Conservation (phyloP, 768 basidiomycete species). For the Auriscalpium vulgare region DNA sequence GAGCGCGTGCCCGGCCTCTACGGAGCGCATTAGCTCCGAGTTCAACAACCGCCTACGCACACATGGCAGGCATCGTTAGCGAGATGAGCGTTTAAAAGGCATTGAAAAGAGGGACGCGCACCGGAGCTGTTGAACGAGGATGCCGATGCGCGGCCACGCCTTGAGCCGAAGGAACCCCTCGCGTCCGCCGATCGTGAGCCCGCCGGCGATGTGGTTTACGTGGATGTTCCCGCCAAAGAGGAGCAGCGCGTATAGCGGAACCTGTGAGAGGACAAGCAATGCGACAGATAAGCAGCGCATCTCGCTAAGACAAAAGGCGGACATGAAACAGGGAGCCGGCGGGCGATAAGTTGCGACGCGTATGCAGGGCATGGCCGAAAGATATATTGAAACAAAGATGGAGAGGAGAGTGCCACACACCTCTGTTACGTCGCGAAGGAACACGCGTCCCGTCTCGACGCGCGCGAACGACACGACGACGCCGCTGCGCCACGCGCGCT, state of each 20-base stretch:
- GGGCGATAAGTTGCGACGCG: too few relatives aligned
- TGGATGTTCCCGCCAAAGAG: conserved; percentile 77
- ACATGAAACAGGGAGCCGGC: not conserved
- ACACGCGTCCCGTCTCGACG: conserved; percentile 75
- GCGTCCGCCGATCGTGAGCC: conserved; percentile 52
- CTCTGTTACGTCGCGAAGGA: conserved; percentile 82
- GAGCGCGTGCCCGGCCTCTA: conserved; percentile 53
- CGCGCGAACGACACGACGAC: conserved; percentile 84
- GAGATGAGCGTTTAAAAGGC: not conserved
- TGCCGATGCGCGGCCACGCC: conserved; percentile 87
- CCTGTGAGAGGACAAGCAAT: conserved; percentile 28
- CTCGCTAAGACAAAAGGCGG: not conserved
- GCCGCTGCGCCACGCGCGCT: conserved; percentile 64
- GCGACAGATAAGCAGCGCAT: too few relatives aligned
- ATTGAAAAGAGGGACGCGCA: conserved; percentile 24
- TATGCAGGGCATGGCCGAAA: too few relatives aligned
- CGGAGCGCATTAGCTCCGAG: conserved; percentile 51
- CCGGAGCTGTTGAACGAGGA: conserved; percentile 83
- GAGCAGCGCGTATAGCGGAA: conserved; percentile 82
- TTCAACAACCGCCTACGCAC: conserved; percentile 55
- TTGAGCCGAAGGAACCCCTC: conserved; percentile 52
- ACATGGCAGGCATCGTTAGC: not conserved
- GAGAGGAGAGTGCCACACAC: conserved; percentile 32
- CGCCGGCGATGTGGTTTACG: conserved; percentile 77
- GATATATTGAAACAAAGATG: too few relatives aligned